These are phyloP conservation scores for Neurospora pannonica DNA, from an alignment of 495 filamentous ascomycete genomes.

Conservation along the genomic window DNA sequence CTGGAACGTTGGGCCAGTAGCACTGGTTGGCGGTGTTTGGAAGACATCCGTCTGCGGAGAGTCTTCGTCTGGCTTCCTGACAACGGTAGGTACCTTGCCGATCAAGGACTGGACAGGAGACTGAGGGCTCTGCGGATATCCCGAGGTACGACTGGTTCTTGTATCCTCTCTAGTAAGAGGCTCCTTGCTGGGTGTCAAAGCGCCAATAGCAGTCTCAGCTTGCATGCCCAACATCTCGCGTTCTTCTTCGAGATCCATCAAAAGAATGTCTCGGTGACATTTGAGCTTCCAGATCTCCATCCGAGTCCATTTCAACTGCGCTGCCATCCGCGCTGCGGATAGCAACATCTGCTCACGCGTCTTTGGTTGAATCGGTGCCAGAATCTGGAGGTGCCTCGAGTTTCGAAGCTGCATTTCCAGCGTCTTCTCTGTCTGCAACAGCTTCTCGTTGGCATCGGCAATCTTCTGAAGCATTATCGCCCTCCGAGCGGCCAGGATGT, in stretches of 20 bases:
- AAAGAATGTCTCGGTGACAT: conserved; percentile 83
- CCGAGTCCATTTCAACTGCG: conserved; percentile 84
- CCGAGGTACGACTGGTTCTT: conserved; percentile 13
- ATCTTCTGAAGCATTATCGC: conserved; percentile 79
- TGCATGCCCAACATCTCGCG: conserved; percentile 29
- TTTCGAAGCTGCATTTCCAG: conserved; percentile 79
- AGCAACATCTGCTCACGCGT: conserved; percentile 78
- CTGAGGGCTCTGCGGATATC: conserved; percentile 20
- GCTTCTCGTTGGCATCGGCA: conserved; percentile 69
- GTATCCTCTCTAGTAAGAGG: conserved; percentile 19
- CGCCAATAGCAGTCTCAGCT: conserved; percentile 14
- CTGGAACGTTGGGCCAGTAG: conserved; percentile 36
- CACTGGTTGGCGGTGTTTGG: conserved; percentile 37
- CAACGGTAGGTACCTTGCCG: conserved; percentile 17
- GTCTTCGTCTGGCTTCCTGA: conserved; percentile 23
- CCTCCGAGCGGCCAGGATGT: conserved; percentile 70
- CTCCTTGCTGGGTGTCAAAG: conserved; percentile 9
- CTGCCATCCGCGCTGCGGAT: conserved; percentile 75
- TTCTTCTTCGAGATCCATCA: conserved; percentile 77
- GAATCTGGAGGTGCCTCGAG: conserved; percentile 81
- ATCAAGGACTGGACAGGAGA: conserved; percentile 24
- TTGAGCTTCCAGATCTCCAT: conserved; percentile 89
- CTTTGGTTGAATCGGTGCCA: conserved; percentile 79
- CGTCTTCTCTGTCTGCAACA: conserved; percentile 60
- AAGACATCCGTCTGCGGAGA: conserved; percentile 31